phyloP scores from a whole-genome alignment of 495 filamentous ascomycete genomes.

The Neurospora sp. region DNA sequence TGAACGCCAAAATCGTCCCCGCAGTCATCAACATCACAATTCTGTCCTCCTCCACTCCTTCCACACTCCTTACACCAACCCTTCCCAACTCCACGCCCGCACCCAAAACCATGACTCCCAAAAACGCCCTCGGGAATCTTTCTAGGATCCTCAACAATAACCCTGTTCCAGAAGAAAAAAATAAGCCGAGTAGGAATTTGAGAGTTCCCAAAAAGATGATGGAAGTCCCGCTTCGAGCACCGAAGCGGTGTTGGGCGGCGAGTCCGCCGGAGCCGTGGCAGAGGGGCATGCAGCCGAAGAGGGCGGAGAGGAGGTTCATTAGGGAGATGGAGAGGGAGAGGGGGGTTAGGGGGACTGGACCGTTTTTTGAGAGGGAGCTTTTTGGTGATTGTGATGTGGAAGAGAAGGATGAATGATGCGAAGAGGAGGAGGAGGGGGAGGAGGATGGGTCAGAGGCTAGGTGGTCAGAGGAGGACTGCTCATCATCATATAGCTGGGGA shows the following conservation, averaged over 20 bases:
- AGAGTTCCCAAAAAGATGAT: constrained; percentile 67
- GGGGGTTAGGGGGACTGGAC: constrained; percentile 50
- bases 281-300: constrained; percentile 92
- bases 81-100: constrained; percentile 77
- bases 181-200: constrained; percentile 65
- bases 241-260: constrained; percentile 82
- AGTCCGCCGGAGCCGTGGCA: constrained; percentile 90
- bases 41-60: constrained; percentile 63
- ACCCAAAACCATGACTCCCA: constrained; percentile 83
- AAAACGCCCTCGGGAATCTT: constrained; percentile 58
- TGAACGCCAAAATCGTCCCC: constrained; percentile 71
- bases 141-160: constrained; percentile 51
- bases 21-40: constrained; percentile 82
- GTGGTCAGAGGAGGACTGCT: too few species aligned
- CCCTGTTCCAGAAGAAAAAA: constrained; percentile 57
- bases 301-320: constrained; percentile 79
- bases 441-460: background rate
- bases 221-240: constrained; percentile 75
- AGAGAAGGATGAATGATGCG: background rate
- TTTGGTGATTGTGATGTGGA: constrained; percentile 14
- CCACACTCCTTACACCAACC: constrained; percentile 64
- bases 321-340: constrained; percentile 66
- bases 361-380: too few species aligned
- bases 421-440: background rate
- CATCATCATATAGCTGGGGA: background rate